Conservation (phyloP, 805 yeast genomes). For the Kuraishia ogatae region DNA sequence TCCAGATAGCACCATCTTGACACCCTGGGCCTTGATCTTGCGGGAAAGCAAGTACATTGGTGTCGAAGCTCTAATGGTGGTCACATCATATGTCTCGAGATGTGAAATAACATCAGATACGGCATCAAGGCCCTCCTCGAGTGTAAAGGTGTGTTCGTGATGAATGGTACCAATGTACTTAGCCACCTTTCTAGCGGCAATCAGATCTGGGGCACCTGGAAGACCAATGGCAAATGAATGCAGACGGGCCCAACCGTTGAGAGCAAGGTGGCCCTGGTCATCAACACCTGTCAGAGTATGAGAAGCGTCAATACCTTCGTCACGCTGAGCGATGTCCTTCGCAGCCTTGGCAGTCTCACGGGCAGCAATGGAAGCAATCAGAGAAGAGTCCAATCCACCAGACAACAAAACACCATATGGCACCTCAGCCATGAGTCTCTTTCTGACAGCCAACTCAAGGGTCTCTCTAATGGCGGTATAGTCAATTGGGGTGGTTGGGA, state of each 20-base stretch:
- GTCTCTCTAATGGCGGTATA: constrained; percentile 62
- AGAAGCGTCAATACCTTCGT: constrained; percentile 49
- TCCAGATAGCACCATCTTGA: constrained; percentile 97
- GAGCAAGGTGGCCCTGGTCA: constrained; percentile 73
- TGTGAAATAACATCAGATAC: constrained; percentile 90
- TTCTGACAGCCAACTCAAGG: constrained; percentile 92
- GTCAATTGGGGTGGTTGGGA: constrained; percentile 75
- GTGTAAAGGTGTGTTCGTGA: constrained; percentile 95
- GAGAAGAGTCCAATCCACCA: constrained; percentile 95
- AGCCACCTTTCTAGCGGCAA: constrained; percentile 96
- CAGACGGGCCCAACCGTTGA: constrained; percentile 66
- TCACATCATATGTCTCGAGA: constrained; percentile 96
- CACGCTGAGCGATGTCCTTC: constrained; percentile 30
- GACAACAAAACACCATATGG: constrained; percentile 96
- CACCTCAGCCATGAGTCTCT: constrained; percentile 99
- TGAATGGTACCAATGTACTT: constrained; percentile 92
- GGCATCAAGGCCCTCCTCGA: constrained; percentile 95
- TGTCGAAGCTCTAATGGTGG: constrained; percentile 97
- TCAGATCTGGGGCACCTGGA: constrained; percentile 95
- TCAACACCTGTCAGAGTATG: constrained; percentile 88
- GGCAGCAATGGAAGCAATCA: constrained; percentile 95
- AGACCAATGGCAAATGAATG: constrained; percentile 97
- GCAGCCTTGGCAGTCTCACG: constrained; percentile 85
- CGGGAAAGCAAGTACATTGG: constrained; percentile 96
- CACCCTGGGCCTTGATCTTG: constrained; percentile 98